Evolutionary conservation across 495 filamentous ascomycete genomes (phyloP), one percentile per base, ranked within the genome.

Genomic region (Penicillium samsonianum): DNA sequence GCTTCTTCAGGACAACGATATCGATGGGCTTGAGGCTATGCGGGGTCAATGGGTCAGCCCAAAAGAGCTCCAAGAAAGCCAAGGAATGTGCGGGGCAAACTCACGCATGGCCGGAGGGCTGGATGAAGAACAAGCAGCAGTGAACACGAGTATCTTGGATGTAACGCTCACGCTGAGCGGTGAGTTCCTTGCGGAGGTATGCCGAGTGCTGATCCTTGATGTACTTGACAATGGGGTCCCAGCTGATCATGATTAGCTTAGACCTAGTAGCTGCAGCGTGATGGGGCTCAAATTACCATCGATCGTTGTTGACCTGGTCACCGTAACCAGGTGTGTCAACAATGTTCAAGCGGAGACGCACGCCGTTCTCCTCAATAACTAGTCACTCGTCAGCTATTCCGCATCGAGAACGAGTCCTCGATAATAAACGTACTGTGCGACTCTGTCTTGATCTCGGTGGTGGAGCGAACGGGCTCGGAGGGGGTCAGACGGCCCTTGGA

Each of bases 181-280:
- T 98, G 64, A 99, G 91, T 71, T 99, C 94, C 82, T 99, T 99
- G 73, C 95, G 89, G 48, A 99, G 90, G 78, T 96, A 99, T 65
- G 95, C 92, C n/a, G 90, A 95, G 81, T 99, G 95, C 80, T 99
- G 94, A 77, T 99, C 95, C 82, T 99, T 99, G 83, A 99, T 99
- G 78, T 99, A 99, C 80, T 98, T 98, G 79, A 99, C 92, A 71
- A 99, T 99, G 49, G 95, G 88, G 67, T 91, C 88, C 88, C 88
- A 91, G 77, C 84, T 87, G 59, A 16, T 38, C 60, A 57, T 30
- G 57, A 62, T 75, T 69, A 77, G 70, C 61, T n/a, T 38, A 22
- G 19, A 33, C 6, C 44, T 19, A 20, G 7, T n/a, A 44, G n/a
- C 51, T 50, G 43, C 41, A 22, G 22, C 17, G 22, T 20, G 35